These are phyloP conservation scores for Juglanconis juglandina DNA, from an alignment of 2,329 filamentous ascomycete species.

Conservation along the genomic window DNA sequence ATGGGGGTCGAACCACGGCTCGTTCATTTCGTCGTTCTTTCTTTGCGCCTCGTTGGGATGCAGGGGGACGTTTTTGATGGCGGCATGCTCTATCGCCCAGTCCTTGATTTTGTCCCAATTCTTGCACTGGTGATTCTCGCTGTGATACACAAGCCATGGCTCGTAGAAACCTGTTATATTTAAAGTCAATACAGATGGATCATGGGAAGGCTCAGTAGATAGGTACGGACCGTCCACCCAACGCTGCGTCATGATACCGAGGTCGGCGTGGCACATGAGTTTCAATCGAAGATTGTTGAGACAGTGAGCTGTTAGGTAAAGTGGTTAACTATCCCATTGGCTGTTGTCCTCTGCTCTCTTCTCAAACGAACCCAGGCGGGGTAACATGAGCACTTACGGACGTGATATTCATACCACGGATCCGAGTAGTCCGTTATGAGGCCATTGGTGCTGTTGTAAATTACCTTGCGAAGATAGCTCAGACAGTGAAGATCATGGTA, in stretches of 20 bases:
- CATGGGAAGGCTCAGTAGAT: not conserved
- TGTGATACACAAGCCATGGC: constrained; percentile 1
- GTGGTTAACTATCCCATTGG: not conserved
- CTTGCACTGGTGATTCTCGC: constrained; percentile 2
- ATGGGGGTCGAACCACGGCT: not conserved
- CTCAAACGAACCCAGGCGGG: not conserved
- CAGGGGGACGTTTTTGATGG: not conserved
- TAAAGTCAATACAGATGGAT: not conserved
- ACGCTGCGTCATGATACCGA: not conserved
- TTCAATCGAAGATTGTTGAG: not conserved
- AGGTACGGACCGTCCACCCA: not conserved
- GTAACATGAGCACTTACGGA: not conserved
- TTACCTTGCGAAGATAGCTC: not conserved
- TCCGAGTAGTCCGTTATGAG: not conserved
- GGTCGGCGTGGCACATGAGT: not conserved
- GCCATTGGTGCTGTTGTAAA: constrained; percentile 1
- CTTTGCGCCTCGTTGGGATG: not conserved
- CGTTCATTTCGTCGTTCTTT: not conserved
- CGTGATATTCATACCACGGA: not conserved
- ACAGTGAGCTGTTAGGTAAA: not conserved
- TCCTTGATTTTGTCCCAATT: constrained; percentile 4
- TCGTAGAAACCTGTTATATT: not conserved
- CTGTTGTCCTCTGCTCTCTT: not conserved
- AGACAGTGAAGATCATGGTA: constrained; percentile 5
- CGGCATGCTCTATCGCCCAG: constrained; percentile 1